These are phyloP conservation scores for Hirsutella minnesotensis DNA, from an alignment of 2,329 filamentous ascomycete species.

Conservation along the genomic window DNA sequence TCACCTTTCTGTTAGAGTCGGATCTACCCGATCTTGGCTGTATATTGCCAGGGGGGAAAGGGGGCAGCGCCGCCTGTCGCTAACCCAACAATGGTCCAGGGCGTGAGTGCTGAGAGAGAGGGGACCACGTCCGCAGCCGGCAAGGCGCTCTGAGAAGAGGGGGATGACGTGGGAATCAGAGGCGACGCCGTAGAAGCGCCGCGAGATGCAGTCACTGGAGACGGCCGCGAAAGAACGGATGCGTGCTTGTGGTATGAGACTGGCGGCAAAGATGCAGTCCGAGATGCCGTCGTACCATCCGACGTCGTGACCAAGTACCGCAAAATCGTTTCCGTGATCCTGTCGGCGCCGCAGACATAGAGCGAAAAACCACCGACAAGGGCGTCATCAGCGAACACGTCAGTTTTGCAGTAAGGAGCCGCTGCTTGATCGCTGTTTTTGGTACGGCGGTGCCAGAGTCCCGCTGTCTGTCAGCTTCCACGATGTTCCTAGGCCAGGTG, in stretches of 20 bases:
- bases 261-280: neutral
- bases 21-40: too few species aligned
- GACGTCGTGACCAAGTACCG: conserved; percentile 2
- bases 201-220: neutral
- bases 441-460: neutral
- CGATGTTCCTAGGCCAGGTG: neutral
- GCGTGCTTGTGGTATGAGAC: neutral
- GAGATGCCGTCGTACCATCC: neutral
- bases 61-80: neutral
- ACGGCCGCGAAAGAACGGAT: neutral
- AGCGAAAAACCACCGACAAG: conserved; percentile 9
- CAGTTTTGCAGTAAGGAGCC: conserved; percentile 11
- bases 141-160: too few species aligned
- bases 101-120: neutral
- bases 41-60: neutral
- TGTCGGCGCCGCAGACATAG: conserved; percentile 10
- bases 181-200: too few species aligned
- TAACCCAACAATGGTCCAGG: neutral
- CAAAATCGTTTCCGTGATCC: conserved; percentile 8
- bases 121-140: neutral
- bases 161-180: too few species aligned
- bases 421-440: neutral
- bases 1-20: too few species aligned
- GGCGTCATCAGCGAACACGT: conserved; percentile 7
- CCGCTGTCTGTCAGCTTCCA: neutral